Conservation (phyloP, 2,329 filamentous ascomycete species). For the Colletotrichum neosansevieriae region DNA sequence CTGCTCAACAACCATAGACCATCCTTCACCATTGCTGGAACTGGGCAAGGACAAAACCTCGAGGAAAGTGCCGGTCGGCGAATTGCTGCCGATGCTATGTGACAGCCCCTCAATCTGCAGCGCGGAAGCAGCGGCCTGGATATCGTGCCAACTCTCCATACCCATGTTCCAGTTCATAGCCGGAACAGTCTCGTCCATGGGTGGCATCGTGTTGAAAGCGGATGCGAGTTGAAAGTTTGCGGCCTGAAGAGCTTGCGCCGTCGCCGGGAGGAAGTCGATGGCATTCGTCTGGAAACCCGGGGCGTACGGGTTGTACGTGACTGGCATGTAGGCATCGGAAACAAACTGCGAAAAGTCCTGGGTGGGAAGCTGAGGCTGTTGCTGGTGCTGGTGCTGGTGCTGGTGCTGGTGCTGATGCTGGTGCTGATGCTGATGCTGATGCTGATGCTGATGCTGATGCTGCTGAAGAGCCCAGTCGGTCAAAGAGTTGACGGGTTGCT, state of each 20-base stretch:
- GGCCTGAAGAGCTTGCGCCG: conserved; percentile 74
- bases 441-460: conserved; percentile 59
- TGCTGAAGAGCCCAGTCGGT: conserved; percentile 73
- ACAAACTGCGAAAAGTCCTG: conserved; percentile 66
- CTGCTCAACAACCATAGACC: conserved; percentile 73
- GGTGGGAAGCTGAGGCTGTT: conserved; percentile 50
- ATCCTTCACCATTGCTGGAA: conserved; percentile 84
- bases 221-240: conserved; percentile 72
- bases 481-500: conserved; percentile 63
- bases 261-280: conserved; percentile 71
- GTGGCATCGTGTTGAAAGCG: conserved; percentile 69
- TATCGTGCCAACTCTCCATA: conserved; percentile 84
- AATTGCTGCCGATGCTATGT: conserved; percentile 59
- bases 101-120: conserved; percentile 65
- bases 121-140: conserved; percentile 68
- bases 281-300: conserved; percentile 65
- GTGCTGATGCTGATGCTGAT: conserved; percentile 51
- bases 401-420: conserved; percentile 53
- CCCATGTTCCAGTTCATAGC: conserved; percentile 72
- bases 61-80: conserved; percentile 70
- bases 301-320: conserved; percentile 58
- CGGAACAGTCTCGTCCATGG: conserved; percentile 67
- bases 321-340: conserved; percentile 60
- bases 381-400: conserved; percentile 59
- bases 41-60: conserved; percentile 86